Conservation (phyloP, 805 yeast species). For the Spathaspora boniae region DNA sequence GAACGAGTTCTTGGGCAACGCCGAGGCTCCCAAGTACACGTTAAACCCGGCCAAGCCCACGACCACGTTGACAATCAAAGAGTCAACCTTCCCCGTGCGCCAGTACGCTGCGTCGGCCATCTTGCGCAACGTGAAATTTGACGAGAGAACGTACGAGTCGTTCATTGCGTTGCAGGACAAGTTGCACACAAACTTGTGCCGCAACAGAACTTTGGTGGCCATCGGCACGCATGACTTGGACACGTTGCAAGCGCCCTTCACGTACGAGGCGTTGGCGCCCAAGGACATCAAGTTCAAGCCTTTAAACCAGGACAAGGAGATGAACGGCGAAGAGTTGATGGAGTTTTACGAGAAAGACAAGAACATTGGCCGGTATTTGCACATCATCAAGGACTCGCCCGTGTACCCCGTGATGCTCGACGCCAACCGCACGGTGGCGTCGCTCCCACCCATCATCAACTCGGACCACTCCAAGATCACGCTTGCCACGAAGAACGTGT, state of each 20-base stretch:
- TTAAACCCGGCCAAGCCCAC: slow-evolving; percentile 60
- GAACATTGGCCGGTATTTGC: slow-evolving; percentile 84
- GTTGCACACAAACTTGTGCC: slow-evolving; percentile 90
- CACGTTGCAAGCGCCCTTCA: slow-evolving; percentile 74
- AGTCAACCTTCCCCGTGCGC: slow-evolving; percentile 70
- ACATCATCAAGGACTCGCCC: slow-evolving; percentile 82
- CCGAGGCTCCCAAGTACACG: slow-evolving; percentile 61
- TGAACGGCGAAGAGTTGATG: slow-evolving; percentile 77
- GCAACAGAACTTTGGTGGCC: slow-evolving; percentile 96
- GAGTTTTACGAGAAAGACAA: slow-evolving; percentile 89
- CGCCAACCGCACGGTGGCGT: slow-evolving; percentile 69
- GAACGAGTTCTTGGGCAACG: slow-evolving; percentile 80
- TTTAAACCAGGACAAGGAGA: slow-evolving; percentile 62
- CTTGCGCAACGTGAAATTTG: slow-evolving; percentile 77
- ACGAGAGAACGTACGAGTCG: slow-evolving; percentile 84
- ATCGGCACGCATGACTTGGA: slow-evolving; percentile 97
- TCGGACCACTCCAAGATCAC: slow-evolving; percentile 87
- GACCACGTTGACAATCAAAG: slow-evolving; percentile 64
- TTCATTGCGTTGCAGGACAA: slow-evolving; percentile 96
- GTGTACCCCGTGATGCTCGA: slow-evolving; percentile 90
- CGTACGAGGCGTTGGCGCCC: slow-evolving; percentile 83
- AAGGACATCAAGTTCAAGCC: slow-evolving; percentile 71
- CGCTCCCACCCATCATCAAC: slow-evolving; percentile 96
- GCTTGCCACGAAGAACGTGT: slow-evolving; percentile 78
- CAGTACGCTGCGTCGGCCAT: slow-evolving; percentile 97